Percentiles rank a stretch among this genome's conserved stretches.
Conservation (phyloP, 768 basidiomycete species). For the Auricularia cornea region DNA sequence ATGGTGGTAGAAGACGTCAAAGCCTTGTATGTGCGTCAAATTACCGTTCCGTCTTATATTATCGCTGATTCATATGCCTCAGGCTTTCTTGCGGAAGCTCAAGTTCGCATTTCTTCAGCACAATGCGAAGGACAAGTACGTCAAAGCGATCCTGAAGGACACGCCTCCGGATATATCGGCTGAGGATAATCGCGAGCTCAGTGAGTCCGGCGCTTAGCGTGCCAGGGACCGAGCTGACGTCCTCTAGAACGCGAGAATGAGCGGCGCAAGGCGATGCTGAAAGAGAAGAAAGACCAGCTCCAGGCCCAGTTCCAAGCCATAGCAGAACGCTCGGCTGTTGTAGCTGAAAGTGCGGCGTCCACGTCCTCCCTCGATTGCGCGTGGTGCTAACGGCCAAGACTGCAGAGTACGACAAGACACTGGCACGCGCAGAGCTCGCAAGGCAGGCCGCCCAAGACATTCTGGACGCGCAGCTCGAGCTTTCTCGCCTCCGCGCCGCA, state of each 20-base stretch:
- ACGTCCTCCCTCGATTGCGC: too few species aligned
- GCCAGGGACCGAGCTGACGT: background rate
- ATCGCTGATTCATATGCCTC: background rate
- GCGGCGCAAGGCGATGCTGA: conserved; percentile 61
- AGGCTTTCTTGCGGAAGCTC: conserved; percentile 70
- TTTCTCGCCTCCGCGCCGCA: conserved; percentile 72
- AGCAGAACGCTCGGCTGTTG: conserved; percentile 44
- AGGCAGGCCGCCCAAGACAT: conserved; percentile 63
- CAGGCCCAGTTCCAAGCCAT: conserved; percentile 57
- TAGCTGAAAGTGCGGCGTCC: background rate
- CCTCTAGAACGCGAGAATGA: conserved; percentile 46
- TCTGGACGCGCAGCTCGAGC: conserved; percentile 69
- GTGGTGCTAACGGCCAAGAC: too few species aligned
- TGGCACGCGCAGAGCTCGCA: conserved; percentile 44
- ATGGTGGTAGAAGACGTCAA: conserved; percentile 51
- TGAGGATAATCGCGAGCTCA: conserved; percentile 61
- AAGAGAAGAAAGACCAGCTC: conserved; percentile 53
- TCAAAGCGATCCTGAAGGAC: conserved; percentile 78
- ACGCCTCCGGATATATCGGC: conserved; percentile 74
- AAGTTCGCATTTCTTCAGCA: conserved; percentile 89
- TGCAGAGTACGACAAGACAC: conserved; percentile 58
- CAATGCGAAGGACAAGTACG: conserved; percentile 83
- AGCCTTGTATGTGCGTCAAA: conserved; percentile 46
- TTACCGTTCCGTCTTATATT: background rate
- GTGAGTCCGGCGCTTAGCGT: conserved; percentile 13